These are phyloP conservation scores for Annulohypoxylon bovei DNA, from an alignment of 495 filamentous ascomycete species.

Conservation along the genomic window DNA sequence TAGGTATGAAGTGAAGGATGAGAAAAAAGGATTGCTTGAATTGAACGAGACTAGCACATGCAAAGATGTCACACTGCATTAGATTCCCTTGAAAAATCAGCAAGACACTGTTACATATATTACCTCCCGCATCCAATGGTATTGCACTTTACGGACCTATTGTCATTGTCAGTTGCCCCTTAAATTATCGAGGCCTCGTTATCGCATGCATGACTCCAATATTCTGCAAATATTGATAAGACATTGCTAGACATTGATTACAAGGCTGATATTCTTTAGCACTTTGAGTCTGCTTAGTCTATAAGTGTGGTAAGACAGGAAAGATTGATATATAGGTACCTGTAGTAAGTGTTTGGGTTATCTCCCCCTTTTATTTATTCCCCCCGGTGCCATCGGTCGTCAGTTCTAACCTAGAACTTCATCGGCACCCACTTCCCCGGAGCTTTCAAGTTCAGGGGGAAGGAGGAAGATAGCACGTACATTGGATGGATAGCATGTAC, in stretches of 20 bases:
- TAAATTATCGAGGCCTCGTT: slow-evolving; percentile 22
- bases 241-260: slow-evolving; percentile 23
- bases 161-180: slow-evolving; percentile 11
- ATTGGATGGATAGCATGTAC: neutral
- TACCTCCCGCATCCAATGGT: slow-evolving; percentile 12
- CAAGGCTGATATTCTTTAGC: slow-evolving; percentile 23
- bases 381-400: no score
- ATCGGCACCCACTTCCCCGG: neutral
- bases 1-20: neutral
- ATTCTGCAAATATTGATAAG: slow-evolving; percentile 36
- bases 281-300: neutral
- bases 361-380: neutral
- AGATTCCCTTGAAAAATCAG: neutral
- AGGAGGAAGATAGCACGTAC: neutral
- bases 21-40: neutral
- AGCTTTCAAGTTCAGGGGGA: slow-evolving; percentile 5
- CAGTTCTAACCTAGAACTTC: neutral
- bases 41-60: slow-evolving; percentile 3
- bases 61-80: slow-evolving; percentile 17
- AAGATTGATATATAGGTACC: neutral
- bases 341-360: neutral
- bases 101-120: slow-evolving; percentile 21
- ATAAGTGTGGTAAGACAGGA: neutral
- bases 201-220: slow-evolving; percentile 26
- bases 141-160: slow-evolving; percentile 28